A percentile compares a stretch with the other conserved stretches of the same genome.
phyloP scores from a whole-genome alignment of 306 rosid species.

The Neltuma alba region DNA sequence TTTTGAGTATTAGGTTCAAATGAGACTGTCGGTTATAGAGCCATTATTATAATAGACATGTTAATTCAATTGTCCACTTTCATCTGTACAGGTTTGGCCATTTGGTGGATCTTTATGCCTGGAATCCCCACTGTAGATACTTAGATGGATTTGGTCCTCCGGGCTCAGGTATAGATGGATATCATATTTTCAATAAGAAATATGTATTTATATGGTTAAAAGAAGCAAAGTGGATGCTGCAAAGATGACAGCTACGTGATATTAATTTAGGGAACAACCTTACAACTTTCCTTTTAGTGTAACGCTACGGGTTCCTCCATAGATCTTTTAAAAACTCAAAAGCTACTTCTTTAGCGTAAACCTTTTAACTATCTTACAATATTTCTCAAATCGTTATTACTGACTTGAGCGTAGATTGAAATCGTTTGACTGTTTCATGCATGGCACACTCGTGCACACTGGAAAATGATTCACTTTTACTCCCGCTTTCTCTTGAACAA shows the following conservation, averaged over 20 bases:
- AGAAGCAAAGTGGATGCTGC: conserved; percentile 12
- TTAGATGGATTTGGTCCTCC: conserved; percentile 88
- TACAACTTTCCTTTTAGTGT: conserved; percentile 15
- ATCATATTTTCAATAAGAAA: conserved; percentile 14
- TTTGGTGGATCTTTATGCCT: conserved; percentile 86
- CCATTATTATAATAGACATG: conserved; percentile 2
- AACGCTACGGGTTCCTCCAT: background rate
- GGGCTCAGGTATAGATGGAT: conserved; percentile 50
- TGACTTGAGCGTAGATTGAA: background rate
- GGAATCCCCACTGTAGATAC: conserved; percentile 96
- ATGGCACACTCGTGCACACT: conserved; percentile 18
- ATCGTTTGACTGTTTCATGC: conserved; percentile 28
- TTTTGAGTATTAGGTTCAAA: conserved; percentile 23
- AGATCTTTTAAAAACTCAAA: conserved; percentile 27
- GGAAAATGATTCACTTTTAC: background rate
- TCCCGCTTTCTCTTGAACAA: background rate
- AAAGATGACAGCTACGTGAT: background rate
- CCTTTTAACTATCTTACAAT: background rate
- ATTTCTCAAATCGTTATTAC: background rate
- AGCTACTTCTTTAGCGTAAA: conserved; percentile 1
- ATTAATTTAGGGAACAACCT: conserved; percentile 10
- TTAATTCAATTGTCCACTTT: conserved; percentile 23
- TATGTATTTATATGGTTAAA: conserved; percentile 23
- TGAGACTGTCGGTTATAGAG: conserved; percentile 6
- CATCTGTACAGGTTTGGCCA: conserved; percentile 73